A percentile compares a stretch with the other conserved stretches of the same genome.
These are phyloP conservation scores for Epichloe baconii DNA, from an alignment of 2,329 filamentous ascomycete species.

Conservation along the genomic window DNA sequence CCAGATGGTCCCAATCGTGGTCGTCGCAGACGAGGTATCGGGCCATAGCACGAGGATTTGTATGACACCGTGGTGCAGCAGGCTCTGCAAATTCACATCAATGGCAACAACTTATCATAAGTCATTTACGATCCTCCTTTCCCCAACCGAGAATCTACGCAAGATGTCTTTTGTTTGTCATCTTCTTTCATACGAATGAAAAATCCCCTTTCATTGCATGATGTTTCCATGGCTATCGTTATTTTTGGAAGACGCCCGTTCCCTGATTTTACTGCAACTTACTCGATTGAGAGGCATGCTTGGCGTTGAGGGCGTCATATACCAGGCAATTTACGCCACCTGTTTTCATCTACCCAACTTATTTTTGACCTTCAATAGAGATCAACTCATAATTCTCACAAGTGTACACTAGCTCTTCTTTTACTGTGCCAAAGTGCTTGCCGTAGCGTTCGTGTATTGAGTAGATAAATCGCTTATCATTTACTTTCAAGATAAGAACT, in stretches of 20 bases:
- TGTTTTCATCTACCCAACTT: neutral
- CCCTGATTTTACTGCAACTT: neutral
- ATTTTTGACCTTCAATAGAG: neutral
- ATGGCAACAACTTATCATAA: neutral
- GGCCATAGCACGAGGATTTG: slow-evolving; percentile 11
- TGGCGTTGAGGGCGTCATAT: slow-evolving; percentile 7
- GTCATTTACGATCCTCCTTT: neutral
- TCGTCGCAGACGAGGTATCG: slow-evolving; percentile 52
- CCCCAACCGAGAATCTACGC: neutral
- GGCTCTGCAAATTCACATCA: neutral
- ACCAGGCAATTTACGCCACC: slow-evolving; percentile 5
- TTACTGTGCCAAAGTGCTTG: neutral
- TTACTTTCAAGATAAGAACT: too few relatives aligned
- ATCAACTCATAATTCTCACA: neutral
- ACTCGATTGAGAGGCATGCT: neutral
- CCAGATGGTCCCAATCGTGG: slow-evolving; percentile 75
- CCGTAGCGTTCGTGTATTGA: neutral
- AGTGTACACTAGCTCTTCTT: neutral
- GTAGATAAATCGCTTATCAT: neutral
- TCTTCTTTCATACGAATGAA: neutral
- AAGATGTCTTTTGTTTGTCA: neutral
- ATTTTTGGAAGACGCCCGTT: neutral
- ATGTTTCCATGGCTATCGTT: neutral
- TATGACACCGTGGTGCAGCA: neutral
- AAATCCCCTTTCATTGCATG: neutral